A percentile compares a stretch with the other conserved stretches of the same genome.
phyloP scores from a whole-genome alignment of 1,284 basidiomycete species.

The Naganishia sp. region DNA sequence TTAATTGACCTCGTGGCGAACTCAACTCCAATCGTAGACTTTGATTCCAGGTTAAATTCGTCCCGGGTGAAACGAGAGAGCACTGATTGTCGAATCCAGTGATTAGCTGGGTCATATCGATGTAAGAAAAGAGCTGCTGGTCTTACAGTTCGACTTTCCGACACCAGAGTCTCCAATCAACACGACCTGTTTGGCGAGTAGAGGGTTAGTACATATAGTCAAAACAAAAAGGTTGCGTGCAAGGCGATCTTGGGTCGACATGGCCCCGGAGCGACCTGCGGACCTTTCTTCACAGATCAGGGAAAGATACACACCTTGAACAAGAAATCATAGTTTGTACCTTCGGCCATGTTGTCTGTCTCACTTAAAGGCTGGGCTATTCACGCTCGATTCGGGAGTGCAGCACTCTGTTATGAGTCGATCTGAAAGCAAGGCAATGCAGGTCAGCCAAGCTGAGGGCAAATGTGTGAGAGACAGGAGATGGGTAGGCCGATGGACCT shows the following conservation, averaged over 20 bases:
- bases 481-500: too few species aligned
- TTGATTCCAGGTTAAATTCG: slow-evolving; percentile 98
- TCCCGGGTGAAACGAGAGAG: slow-evolving; percentile 94
- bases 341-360: slow-evolving; percentile 69
- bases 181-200: slow-evolving; percentile 69
- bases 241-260: neutral
- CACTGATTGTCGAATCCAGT: slow-evolving; percentile 45
- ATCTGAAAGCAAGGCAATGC: too few species aligned
- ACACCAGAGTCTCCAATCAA: slow-evolving; percentile 99
- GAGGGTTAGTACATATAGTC: neutral
- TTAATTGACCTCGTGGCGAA: slow-evolving; percentile 95
- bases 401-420: too few species aligned
- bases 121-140: neutral
- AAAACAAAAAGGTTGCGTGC: neutral
- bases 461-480: too few species aligned
- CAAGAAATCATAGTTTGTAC: slow-evolving; percentile 90
- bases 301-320: slow-evolving; percentile 71
- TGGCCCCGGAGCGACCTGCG: neutral
- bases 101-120: neutral
- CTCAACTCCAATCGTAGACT: slow-evolving; percentile 99
- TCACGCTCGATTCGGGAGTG: neutral
- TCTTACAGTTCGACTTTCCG: slow-evolving; percentile 73
- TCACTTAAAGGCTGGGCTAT: neutral
- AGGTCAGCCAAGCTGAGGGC: too few species aligned
- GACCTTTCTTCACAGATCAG: neutral